Percentiles rank a stretch among this genome's conserved stretches.
phyloP scores from a whole-genome alignment of 2,329 filamentous ascomycete species.

The Sporothrix pseudoabietina region DNA sequence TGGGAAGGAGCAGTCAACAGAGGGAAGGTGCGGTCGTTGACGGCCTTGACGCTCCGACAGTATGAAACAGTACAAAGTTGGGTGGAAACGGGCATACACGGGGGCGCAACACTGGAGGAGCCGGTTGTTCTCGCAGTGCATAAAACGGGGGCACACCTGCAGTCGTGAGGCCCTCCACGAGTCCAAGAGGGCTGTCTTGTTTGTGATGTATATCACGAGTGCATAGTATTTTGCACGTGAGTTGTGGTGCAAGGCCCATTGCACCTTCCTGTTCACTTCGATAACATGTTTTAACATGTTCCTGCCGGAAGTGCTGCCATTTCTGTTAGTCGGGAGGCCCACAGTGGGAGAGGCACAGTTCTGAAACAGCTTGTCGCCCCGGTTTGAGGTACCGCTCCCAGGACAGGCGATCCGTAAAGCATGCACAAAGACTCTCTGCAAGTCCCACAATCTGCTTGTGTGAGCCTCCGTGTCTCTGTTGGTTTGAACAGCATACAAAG shows the following conservation, averaged over 20 bases:
- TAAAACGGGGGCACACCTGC: background rate
- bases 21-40: background rate
- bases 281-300: background rate
- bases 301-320: background rate
- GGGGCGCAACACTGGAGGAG: background rate
- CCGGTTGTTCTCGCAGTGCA: conserved; percentile 1
- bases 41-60: background rate
- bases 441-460: background rate
- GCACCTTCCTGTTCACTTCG: background rate
- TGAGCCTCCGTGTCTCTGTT: background rate
- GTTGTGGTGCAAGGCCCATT: background rate
- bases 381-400: conserved; percentile 22
- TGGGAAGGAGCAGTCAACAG: background rate
- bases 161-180: background rate
- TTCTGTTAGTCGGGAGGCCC: conserved; percentile 12
- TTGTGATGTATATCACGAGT: background rate
- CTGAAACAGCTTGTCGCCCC: conserved; percentile 12
- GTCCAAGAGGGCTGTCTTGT: background rate
- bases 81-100: conserved; percentile 16
- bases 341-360: conserved; percentile 17
- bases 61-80: background rate
- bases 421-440: background rate
- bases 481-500: background rate
- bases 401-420: conserved; percentile 21
- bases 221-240: background rate